A percentile compares a stretch with the other conserved stretches of the same genome.
Conservation (phyloP, 2,329 filamentous ascomycete genomes). For the Aspergillus pseudotamarii region DNA sequence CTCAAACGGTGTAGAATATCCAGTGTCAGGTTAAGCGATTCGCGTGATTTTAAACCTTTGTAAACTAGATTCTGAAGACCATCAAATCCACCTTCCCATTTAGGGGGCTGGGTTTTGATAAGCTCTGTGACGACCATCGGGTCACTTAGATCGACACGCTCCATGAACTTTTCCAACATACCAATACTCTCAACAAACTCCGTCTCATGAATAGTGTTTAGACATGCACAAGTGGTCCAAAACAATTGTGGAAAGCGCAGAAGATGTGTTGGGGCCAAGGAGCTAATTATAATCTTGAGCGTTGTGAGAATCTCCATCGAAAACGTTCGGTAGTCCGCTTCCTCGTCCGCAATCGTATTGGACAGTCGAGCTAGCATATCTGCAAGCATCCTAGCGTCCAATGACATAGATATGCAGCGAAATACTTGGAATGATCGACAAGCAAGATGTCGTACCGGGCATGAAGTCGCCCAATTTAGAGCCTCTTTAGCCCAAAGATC, state of each 20-base stretch:
- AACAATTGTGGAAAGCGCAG: slow-evolving; percentile 93
- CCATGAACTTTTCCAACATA: slow-evolving; percentile 85
- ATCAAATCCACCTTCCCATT: slow-evolving; percentile 88
- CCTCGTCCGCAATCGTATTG: slow-evolving; percentile 95
- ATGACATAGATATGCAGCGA: slow-evolving; percentile 83
- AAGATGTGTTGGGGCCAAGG: slow-evolving; percentile 76
- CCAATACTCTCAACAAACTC: slow-evolving; percentile 90
- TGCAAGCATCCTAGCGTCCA: slow-evolving; percentile 91
- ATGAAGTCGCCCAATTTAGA: slow-evolving; percentile 94
- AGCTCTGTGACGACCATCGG: slow-evolving; percentile 70
- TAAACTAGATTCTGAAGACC: slow-evolving; percentile 84
- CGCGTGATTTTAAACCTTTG: slow-evolving; percentile 86
- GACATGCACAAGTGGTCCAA: slow-evolving; percentile 94
- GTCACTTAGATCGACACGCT: slow-evolving; percentile 79
- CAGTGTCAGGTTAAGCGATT: slow-evolving; percentile 77
- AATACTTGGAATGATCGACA: slow-evolving; percentile 98
- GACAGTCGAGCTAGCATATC: slow-evolving; percentile 95
- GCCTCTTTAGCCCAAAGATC: slow-evolving; percentile 90
- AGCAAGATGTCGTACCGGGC: slow-evolving; percentile 89
- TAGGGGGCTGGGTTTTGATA: slow-evolving; percentile 75
- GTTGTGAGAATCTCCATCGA: slow-evolving; percentile 98
- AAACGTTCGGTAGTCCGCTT: slow-evolving; percentile 92
- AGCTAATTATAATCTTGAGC: slow-evolving; percentile 84
- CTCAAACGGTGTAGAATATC: slow-evolving; percentile 77
- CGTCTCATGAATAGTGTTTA: slow-evolving; percentile 94